Base-by-base conservation (phyloP, 768 basidiomycete species). In the Cyathus striatus region DNA sequence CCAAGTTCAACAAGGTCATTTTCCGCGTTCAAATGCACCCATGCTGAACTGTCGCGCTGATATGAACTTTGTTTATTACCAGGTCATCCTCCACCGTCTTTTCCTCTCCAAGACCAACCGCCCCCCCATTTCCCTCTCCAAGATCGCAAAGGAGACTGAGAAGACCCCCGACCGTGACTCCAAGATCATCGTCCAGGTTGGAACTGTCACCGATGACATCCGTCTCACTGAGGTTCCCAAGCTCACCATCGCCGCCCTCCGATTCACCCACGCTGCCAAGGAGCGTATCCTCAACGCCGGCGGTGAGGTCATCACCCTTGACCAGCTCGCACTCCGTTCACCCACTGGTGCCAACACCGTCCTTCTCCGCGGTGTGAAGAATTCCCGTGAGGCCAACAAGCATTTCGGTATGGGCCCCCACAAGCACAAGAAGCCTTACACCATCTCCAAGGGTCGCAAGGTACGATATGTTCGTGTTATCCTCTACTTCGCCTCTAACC, bases 401-500 rank as follows among this genome's bases (percentile, higher is more conserved):
- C 95, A 98, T 80, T 97, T 97, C 65, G 95, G 95, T 69, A 90
- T 90, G 89, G 90, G 85, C 52, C 93, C 93, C 44, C 90, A 94
- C 84, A 91, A 97, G 73, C 76, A 96, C 85, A 97, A 95, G 79
- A 96, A 94, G 74, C 96, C 96, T 38, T 88, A 92, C 74, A 89
- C 93, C 37, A 76, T 73, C 59, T 93, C 91, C 63, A 96, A 95
- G 76, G 95, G 96, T 49, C 89, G 94, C 81, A 97, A 96, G 71
- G 83, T 85, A 56, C 32, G 66, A 23, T 5, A 10, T 24, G 4
- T 6, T 32, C 6, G 13, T 36, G 6, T 3, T n/a, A 3, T 6
- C 20, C 6, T 18, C 16, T 26, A 4, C 1, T 17, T 24, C 9
- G 13, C 17, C 20, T 10, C 41, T 38, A 41, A 42, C 42, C 5